A percentile compares a stretch with the other conserved stretches of the same genome.
phyloP scores from a whole-genome alignment of 129 eudicot species.

The Heracleum sosnowskyi region DNA sequence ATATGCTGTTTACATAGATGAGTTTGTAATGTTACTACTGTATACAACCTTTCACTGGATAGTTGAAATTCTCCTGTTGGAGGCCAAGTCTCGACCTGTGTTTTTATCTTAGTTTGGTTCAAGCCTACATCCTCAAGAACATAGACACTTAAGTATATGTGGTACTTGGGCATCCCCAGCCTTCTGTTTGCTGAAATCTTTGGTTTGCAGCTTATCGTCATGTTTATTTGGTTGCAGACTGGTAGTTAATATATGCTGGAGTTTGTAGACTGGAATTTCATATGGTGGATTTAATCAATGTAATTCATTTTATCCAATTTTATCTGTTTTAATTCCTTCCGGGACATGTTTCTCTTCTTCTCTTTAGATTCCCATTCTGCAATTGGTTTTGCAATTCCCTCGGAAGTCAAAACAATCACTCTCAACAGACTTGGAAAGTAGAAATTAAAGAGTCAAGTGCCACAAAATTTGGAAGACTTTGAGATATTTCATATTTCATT shows the following conservation, averaged over 20 bases:
- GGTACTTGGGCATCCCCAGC: neutral
- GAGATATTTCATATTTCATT: conserved; percentile 2
- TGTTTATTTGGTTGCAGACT: neutral
- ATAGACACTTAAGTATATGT: neutral
- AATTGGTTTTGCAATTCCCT: neutral
- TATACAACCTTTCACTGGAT: neutral
- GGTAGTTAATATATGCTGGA: neutral
- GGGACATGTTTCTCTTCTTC: neutral
- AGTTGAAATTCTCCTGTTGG: neutral
- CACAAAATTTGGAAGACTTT: neutral
- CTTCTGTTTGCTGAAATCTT: neutral
- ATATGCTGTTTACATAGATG: neutral
- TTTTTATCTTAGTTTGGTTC: neutral
- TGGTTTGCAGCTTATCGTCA: neutral
- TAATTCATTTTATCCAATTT: too few species aligned
- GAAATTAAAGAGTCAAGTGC: neutral
- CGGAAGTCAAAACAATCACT: neutral
- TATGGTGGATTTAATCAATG: neutral
- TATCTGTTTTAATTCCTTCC: neutral
- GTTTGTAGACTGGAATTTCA: neutral
- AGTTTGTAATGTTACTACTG: neutral
- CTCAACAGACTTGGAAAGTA: neutral
- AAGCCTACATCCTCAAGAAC: neutral
- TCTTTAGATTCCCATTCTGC: neutral
- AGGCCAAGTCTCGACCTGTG: neutral